These are phyloP conservation scores for Begonia peltatifolia DNA, from an alignment of 306 rosid species.

Conservation along the genomic window DNA sequence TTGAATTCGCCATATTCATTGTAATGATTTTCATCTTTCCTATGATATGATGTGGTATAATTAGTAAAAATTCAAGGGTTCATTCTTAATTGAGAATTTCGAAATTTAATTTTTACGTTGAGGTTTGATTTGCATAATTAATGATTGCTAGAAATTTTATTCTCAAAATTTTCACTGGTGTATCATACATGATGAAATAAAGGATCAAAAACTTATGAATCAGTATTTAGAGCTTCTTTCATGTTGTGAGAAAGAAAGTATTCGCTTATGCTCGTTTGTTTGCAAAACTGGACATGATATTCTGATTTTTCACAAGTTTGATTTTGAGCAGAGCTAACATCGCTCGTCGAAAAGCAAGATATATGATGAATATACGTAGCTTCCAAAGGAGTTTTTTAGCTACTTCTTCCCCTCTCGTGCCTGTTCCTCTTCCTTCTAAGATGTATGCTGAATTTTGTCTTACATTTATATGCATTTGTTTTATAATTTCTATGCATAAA, in stretches of 20 bases:
- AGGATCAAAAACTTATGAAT: conserved; percentile 33
- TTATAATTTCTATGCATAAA: background rate
- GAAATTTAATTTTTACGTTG: too few relatives aligned
- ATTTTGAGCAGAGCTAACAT: too few relatives aligned
- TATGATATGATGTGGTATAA: too few relatives aligned
- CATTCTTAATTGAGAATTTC: too few relatives aligned
- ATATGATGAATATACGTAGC: conserved; percentile 31
- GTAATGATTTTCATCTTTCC: too few relatives aligned
- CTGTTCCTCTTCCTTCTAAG: conserved; percentile 46
- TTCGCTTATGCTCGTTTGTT: conserved; percentile 1
- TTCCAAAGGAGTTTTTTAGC: conserved; percentile 38
- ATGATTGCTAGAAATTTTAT: too few relatives aligned
- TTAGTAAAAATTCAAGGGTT: too few relatives aligned
- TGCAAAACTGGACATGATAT: too few relatives aligned
- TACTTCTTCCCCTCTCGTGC: conserved; percentile 34
- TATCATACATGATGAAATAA: conserved; percentile 54
- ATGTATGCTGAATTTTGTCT: conserved; percentile 21
- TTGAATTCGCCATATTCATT: too few relatives aligned
- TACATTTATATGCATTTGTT: background rate
- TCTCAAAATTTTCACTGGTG: conserved; percentile 25
- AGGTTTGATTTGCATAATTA: too few relatives aligned
- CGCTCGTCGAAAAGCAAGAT: too few relatives aligned
- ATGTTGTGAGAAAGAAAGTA: conserved; percentile 47
- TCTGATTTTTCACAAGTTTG: too few relatives aligned
- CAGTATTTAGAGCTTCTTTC: conserved; percentile 43